Conservation (phyloP, 2,329 filamentous ascomycete species). For the Beauveria sp. region DNA sequence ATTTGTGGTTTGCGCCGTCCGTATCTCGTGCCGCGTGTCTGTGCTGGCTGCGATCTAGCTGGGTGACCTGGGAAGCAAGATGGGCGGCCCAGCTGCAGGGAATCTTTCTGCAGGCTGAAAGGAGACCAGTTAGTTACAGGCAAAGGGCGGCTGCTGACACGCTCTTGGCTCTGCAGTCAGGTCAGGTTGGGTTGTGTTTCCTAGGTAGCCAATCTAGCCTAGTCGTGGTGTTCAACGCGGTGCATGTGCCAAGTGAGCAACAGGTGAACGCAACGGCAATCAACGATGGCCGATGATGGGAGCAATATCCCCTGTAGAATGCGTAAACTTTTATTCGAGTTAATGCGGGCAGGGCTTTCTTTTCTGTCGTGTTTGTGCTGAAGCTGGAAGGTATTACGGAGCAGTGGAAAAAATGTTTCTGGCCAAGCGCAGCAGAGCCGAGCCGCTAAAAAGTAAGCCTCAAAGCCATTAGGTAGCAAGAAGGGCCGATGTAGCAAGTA, state of each 20-base stretch:
- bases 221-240: not conserved
- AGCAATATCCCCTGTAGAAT: not conserved
- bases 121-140: not conserved
- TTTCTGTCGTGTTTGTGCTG: not conserved
- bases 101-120: not conserved
- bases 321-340: not conserved
- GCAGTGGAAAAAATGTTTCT: not conserved
- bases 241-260: not conserved
- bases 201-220: not conserved
- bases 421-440: slow-evolving; percentile 1
- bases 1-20: not conserved
- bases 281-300: not conserved
- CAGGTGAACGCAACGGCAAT: not conserved
- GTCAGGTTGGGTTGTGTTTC: slow-evolving; percentile 1
- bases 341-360: not conserved
- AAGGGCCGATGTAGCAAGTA: not conserved
- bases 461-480: not conserved
- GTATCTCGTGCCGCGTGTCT: not conserved
- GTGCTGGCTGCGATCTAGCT: not conserved
- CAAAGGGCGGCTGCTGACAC: not conserved
- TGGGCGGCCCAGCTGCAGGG: not conserved
- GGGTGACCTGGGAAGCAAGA: not conserved
- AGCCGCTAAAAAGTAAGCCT: not conserved
- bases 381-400: not conserved
- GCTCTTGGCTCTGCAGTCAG: not conserved